Percentiles rank a stretch among this genome's conserved stretches.
Conservation (phyloP, 495 filamentous ascomycete species). For the Talaromyces trachyspermus region DNA sequence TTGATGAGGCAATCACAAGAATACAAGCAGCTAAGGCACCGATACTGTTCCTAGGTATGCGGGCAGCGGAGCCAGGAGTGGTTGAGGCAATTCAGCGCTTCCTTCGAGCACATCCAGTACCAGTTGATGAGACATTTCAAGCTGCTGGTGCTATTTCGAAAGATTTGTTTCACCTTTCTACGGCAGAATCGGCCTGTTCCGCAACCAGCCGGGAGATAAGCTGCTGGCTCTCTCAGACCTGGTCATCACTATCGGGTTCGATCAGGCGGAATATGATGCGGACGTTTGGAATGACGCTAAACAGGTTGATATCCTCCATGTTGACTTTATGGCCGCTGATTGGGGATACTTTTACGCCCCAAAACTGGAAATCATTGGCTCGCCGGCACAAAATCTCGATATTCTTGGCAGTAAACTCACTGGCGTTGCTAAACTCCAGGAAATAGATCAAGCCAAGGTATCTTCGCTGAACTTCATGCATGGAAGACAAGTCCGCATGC, state of each 20-base stretch:
- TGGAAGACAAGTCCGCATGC: no score
- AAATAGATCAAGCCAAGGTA: no score
- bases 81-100: no score
- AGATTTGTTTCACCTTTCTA: constrained; percentile 3
- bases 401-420: neutral
- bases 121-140: constrained; percentile 7
- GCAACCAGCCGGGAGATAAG: constrained; percentile 7
- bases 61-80: no score
- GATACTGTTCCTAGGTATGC: no score
- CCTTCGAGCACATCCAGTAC: neutral
- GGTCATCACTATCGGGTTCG: constrained; percentile 2
- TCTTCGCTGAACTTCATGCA: no score
- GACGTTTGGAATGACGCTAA: constrained; percentile 6
- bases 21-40: no score
- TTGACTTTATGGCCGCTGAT: constrained; percentile 1
- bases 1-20: no score
- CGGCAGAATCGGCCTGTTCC: constrained; percentile 6
- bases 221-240: constrained; percentile 3
- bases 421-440: no score
- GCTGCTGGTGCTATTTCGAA: constrained; percentile 5
- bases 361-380: constrained; percentile 3
- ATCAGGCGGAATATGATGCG: constrained; percentile 5
- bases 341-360: constrained; percentile 3
- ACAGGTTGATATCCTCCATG: constrained; percentile 2
- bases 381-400: constrained; percentile 5